phyloP scores from a whole-genome alignment of 129 eudicot species.

The Centaurea solstitialis region DNA sequence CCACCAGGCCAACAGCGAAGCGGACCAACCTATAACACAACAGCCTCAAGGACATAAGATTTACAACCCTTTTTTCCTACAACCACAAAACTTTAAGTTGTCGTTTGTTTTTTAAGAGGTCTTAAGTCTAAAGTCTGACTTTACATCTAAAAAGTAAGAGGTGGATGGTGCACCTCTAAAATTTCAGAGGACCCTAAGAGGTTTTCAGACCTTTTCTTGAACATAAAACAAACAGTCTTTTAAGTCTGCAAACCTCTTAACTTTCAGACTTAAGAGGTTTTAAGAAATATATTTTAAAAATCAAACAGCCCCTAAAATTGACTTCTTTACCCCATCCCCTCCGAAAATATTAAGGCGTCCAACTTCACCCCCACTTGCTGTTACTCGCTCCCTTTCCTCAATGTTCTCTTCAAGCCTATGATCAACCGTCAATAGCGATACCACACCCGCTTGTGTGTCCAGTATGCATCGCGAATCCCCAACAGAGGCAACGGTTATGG shows the following conservation, averaged over 20 bases:
- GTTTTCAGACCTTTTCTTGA: too few species aligned
- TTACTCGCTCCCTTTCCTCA: constrained; percentile 93
- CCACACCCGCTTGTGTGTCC: constrained; percentile 94
- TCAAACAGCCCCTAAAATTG: too few species aligned
- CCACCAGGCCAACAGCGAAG: constrained; percentile 99
- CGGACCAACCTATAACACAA: constrained; percentile 74
- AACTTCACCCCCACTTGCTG: constrained; percentile 96
- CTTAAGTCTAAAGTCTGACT: too few species aligned
- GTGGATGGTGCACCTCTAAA: too few species aligned
- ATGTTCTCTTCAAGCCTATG: constrained; percentile 93
- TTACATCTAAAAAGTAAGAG: too few species aligned
- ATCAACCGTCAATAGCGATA: constrained; percentile 88
- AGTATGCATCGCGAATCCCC: constrained; percentile 96
- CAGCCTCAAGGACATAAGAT: neutral
- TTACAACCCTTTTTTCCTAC: neutral
- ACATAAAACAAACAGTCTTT: too few species aligned
- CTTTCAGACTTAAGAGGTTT: too few species aligned
- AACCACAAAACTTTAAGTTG: neutral
- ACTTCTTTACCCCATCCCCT: constrained; percentile 63
- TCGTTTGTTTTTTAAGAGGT: too few species aligned
- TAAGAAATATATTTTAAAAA: too few species aligned
- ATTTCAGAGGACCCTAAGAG: too few species aligned
- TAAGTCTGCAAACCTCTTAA: too few species aligned
- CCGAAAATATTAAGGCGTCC: constrained; percentile 87
- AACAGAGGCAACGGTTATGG: constrained; percentile 96